A percentile compares a stretch with the other conserved stretches of the same genome.
Conservation (phyloP, 2,329 filamentous ascomycete genomes). For the Pseudocercospora fuligena region DNA sequence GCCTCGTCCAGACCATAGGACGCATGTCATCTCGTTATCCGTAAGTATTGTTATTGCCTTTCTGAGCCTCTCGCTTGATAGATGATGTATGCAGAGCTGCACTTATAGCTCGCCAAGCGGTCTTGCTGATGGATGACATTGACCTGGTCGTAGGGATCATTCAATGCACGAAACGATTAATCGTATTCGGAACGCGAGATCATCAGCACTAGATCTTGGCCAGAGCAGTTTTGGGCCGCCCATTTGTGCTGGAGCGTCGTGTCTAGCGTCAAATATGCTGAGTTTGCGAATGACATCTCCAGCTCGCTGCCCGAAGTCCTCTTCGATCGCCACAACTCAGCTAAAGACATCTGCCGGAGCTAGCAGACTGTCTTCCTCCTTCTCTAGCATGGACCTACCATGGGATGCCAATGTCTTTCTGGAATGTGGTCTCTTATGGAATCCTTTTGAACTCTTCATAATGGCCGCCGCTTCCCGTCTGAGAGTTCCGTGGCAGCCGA, state of each 20-base stretch:
- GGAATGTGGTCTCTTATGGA: no score
- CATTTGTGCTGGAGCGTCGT: no score
- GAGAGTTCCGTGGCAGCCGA: background rate
- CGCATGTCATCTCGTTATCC: background rate
- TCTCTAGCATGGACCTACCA: background rate
- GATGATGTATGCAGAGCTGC: background rate
- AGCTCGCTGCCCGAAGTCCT: background rate
- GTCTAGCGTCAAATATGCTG: background rate
- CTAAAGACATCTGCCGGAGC: background rate
- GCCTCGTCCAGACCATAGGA: background rate
- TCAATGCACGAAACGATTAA: background rate
- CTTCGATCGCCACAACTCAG: background rate
- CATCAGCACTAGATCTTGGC: background rate
- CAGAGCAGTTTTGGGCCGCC: background rate
- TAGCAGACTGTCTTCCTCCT: background rate
- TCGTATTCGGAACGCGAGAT: background rate
- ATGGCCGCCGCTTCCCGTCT: background rate
- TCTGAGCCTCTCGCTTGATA: no score
- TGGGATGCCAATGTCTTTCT: background rate
- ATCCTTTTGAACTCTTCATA: no score
- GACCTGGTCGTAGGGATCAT: background rate
- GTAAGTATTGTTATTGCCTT: no score
- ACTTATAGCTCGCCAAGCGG: background rate
- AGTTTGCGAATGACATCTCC: background rate
- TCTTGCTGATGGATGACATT: background rate